These are phyloP conservation scores for Neolentinus lepideus DNA, from an alignment of 1,284 basidiomycete species.

Conservation along the genomic window DNA sequence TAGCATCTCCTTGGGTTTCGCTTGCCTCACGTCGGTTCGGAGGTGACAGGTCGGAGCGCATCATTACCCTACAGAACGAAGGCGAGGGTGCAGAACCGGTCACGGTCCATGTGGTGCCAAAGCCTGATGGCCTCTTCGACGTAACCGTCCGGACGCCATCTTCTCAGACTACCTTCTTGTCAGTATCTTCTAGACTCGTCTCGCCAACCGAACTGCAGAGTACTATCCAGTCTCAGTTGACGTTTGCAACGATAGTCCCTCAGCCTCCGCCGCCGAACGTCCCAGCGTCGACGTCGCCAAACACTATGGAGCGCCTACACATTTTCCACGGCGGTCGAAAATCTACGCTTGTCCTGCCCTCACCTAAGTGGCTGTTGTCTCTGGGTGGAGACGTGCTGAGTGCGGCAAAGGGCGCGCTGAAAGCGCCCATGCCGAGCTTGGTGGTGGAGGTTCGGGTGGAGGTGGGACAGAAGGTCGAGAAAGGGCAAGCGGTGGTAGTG, in stretches of 20 bases:
- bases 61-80: slow-evolving; percentile 47
- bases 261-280: slow-evolving; percentile 46
- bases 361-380: slow-evolving; percentile 61
- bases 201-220: slow-evolving; percentile 43
- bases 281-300: slow-evolving; percentile 41
- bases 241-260: slow-evolving; percentile 64
- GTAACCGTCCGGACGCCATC: slow-evolving; percentile 37
- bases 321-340: slow-evolving; percentile 55
- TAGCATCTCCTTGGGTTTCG: slow-evolving; percentile 58
- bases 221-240: slow-evolving; percentile 38
- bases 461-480: slow-evolving; percentile 71
- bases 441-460: slow-evolving; percentile 81
- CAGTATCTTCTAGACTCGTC: slow-evolving; percentile 46
- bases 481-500: slow-evolving; percentile 76
- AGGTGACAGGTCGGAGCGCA: slow-evolving; percentile 60
- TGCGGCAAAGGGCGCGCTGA: slow-evolving; percentile 46
- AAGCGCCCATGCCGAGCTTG: slow-evolving; percentile 86
- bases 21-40: slow-evolving; percentile 70
- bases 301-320: slow-evolving; percentile 63
- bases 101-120: slow-evolving; percentile 40
- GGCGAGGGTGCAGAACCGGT: slow-evolving; percentile 32
- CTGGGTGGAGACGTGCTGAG: slow-evolving; percentile 48
- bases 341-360: slow-evolving; percentile 51
- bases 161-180: slow-evolving; percentile 33
- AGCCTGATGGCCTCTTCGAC: slow-evolving; percentile 40